These are phyloP conservation scores for Candida morakotiae DNA, from an alignment of 805 yeast genomes.

Conservation along the genomic window DNA sequence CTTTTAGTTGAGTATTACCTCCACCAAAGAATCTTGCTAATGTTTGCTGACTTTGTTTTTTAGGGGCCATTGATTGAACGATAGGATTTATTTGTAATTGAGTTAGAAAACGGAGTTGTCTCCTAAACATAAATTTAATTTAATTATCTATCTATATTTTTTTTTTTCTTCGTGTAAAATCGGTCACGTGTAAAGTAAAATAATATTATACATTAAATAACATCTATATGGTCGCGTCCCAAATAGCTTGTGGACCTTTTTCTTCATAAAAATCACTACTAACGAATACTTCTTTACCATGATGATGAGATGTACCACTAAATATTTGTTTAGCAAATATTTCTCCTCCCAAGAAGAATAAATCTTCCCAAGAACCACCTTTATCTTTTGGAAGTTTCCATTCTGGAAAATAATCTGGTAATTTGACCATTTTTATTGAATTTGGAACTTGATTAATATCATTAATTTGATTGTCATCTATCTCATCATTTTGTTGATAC, in stretches of 20 bases:
- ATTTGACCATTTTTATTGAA: conserved; percentile 60
- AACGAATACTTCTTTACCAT: conserved; percentile 59
- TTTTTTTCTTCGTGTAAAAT: not conserved
- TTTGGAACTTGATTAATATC: conserved; percentile 68
- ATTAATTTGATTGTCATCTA: conserved; percentile 23
- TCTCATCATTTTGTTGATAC: conserved; percentile 41
- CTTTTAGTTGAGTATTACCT: not conserved
- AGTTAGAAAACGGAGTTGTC: not conserved
- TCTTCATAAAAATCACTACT: conserved; percentile 69
- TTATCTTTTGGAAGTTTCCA: conserved; percentile 64
- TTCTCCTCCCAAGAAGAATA: conserved; percentile 80
- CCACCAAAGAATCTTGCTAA: conserved; percentile 27
- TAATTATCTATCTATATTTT: not conserved
- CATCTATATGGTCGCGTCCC: conserved; percentile 48
- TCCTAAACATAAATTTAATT: conserved; percentile 1
- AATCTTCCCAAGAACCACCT: conserved; percentile 66
- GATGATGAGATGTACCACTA: conserved; percentile 52
- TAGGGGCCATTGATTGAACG: not conserved
- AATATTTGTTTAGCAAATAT: conserved; percentile 84
- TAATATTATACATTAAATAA: not conserved
- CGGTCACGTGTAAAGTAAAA: not conserved
- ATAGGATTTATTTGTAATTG: not conserved
- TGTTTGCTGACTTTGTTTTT: conserved; percentile 24
- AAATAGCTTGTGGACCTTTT: conserved; percentile 76
- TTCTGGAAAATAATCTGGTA: conserved; percentile 91